Base-by-base conservation (phyloP, 2,329 filamentous ascomycete genomes). In the Aspergillus glaucus region DNA sequence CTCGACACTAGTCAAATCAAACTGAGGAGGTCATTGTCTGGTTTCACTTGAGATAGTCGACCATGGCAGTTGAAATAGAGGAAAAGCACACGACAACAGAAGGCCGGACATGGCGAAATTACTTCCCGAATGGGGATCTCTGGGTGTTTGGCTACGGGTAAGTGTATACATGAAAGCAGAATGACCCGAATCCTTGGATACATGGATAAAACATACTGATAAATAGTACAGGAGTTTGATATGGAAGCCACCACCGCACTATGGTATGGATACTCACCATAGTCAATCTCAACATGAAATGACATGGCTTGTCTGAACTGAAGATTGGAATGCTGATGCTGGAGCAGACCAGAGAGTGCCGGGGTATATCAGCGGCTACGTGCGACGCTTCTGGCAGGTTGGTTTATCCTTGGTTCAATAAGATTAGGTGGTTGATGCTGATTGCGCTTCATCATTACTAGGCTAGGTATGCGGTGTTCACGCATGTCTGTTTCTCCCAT, bases 61-160 rank as follows among this genome's bases (percentile, higher is more conserved):
- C 10, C 17, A 40, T 40, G 37, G 37, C 37, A 12, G 14, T n/a
- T 36, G 34, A n/a, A n/a, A 36, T 4, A 36, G 34, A 36, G 34
- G 19, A 37, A 19, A 43, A 34, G 58, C 60, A 53, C 4, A 55
- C 53, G 17, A 54, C 52, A 10, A 40, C 43, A 42, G 48, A 48
- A 22, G 51, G 58, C 45, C 60, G 58, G 59, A 64, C 63, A 67
- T 80, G 73, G 70, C 60, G 64, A 63, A 62, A 59, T 58, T 55
- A 72, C 54, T 72, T 72, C 40, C 67, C 69, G 1, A 57, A 73
- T 21, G 75, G 80, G 32, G 88, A 95, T 64, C 90, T 97, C 62
- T 98, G 93, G 93, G 77, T 98, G 42, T 97, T 95, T 70, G 93
- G 93, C 53, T 98, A 97, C 65, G 93, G 92, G 92, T 95, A 75